These are phyloP conservation scores for Rutstroemia sp. DNA, from an alignment of 2,329 filamentous ascomycete species.

Conservation along the genomic window DNA sequence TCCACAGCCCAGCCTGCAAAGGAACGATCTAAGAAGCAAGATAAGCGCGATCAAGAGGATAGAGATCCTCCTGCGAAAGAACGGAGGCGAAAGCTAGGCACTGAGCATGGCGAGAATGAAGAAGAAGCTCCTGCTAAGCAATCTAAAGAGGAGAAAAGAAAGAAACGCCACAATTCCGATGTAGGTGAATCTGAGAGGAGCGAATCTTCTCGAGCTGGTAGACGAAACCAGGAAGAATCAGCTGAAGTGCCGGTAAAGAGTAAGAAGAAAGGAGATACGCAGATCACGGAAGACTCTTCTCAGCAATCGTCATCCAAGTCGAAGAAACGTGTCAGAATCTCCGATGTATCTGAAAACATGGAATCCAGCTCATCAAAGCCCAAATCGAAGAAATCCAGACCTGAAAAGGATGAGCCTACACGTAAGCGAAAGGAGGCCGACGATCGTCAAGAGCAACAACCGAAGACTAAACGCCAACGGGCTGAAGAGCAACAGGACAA, in stretches of 20 bases:
- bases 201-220: neutral
- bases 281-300: neutral
- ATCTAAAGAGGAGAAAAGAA: neutral
- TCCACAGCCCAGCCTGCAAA: neutral
- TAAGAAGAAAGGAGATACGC: neutral
- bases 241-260: neutral
- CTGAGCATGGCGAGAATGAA: no score
- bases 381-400: neutral
- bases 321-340: constrained; percentile 6
- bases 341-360: neutral
- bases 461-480: constrained; percentile 11
- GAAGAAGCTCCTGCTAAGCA: neutral
- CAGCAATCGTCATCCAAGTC: neutral
- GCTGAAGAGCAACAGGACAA: constrained; percentile 1
- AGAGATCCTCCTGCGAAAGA: neutral
- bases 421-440: constrained; percentile 2
- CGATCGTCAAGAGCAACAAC: neutral
- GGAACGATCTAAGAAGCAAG: neutral
- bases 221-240: neutral
- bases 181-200: neutral
- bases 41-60: neutral
- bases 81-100: no score
- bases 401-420: neutral
- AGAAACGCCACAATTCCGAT: neutral
- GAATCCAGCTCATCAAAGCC: neutral